These are phyloP conservation scores for Ehretia macrophylla DNA, from an alignment of 257 asterid species.

Conservation along the genomic window DNA sequence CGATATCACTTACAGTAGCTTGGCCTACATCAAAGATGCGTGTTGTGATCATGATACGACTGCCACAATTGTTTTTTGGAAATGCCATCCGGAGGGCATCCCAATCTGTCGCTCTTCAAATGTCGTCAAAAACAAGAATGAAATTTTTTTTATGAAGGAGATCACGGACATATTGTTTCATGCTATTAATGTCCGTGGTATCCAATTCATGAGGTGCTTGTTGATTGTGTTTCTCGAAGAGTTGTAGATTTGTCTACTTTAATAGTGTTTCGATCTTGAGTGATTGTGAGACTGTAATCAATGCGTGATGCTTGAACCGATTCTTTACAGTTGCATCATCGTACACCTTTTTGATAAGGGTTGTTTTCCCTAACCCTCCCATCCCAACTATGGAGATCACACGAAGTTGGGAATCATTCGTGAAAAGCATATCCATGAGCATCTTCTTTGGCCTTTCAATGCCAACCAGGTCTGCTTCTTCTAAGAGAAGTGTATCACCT, in stretches of 20 bases:
- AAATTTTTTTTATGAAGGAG: constrained; percentile 21
- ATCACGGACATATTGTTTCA: constrained; percentile 13
- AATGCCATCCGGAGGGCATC: constrained; percentile 23
- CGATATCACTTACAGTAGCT: background rate
- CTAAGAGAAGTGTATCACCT: constrained; percentile 25
- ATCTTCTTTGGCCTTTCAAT: constrained; percentile 25
- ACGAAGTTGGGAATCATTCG: constrained; percentile 16
- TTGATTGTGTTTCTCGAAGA: constrained; percentile 16
- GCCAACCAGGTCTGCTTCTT: constrained; percentile 33
- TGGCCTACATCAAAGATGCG: background rate
- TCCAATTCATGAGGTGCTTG: constrained; percentile 12
- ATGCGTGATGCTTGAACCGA: constrained; percentile 25
- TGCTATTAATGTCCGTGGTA: background rate
- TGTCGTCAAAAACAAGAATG: constrained; percentile 31
- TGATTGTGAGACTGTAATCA: constrained; percentile 33
- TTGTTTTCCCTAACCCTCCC: constrained; percentile 41
- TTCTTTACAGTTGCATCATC: constrained; percentile 21
- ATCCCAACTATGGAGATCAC: constrained; percentile 31
- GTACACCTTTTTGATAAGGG: constrained; percentile 36
- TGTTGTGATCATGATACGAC: constrained; percentile 24
- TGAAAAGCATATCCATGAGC: constrained; percentile 11
- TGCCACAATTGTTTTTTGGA: constrained; percentile 12
- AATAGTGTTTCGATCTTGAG: constrained; percentile 18
- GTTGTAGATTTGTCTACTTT: constrained; percentile 21
- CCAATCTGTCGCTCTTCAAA: constrained; percentile 25